A percentile compares a stretch with the other conserved stretches of the same genome.
phyloP scores from a whole-genome alignment of 23 red algal genomes.

The Pyropia haitanensis region DNA sequence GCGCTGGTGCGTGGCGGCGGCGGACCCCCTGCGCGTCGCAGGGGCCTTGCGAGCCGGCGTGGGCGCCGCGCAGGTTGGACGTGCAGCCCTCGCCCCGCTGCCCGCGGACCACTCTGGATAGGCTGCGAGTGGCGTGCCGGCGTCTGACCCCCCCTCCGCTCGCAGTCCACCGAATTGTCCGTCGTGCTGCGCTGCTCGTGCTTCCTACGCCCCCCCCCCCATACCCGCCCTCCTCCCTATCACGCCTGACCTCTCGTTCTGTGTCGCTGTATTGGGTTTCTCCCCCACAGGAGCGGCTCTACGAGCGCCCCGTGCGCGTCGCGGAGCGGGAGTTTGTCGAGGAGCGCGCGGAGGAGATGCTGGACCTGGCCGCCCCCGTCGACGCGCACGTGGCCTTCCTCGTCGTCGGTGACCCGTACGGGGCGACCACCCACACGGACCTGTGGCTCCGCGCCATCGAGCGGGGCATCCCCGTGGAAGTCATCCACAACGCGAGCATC shows the following conservation, averaged over 20 bases:
- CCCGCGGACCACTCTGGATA: too few species aligned
- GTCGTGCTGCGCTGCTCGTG: too few species aligned
- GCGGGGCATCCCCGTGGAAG: constrained; percentile 30
- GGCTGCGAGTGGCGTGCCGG: neutral
- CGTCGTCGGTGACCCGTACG: constrained; percentile 91
- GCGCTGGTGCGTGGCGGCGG: constrained; percentile 8
- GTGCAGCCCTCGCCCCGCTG: too few species aligned
- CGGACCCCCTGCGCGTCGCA: neutral
- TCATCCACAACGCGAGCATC: constrained; percentile 86
- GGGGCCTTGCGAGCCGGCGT: neutral
- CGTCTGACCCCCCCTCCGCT: neutral
- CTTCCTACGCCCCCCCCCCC: too few species aligned
- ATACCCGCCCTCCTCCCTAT: neutral
- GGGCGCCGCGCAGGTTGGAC: too few species aligned
- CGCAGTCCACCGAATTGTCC: too few species aligned
- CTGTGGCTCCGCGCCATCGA: constrained; percentile 72
- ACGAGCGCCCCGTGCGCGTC: constrained; percentile 47
- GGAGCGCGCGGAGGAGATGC: constrained; percentile 53
- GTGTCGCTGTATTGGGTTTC: too few species aligned
- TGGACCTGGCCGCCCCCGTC: constrained; percentile 17
- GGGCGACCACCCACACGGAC: constrained; percentile 94
- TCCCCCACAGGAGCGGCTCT: constrained; percentile 20
- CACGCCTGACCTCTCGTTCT: neutral
- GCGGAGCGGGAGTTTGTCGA: constrained; percentile 96
- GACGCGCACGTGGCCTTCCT: constrained; percentile 79